Evolutionary conservation across 2,329 filamentous ascomycete genomes (phyloP).

Genomic region (Aspergillus persii): DNA sequence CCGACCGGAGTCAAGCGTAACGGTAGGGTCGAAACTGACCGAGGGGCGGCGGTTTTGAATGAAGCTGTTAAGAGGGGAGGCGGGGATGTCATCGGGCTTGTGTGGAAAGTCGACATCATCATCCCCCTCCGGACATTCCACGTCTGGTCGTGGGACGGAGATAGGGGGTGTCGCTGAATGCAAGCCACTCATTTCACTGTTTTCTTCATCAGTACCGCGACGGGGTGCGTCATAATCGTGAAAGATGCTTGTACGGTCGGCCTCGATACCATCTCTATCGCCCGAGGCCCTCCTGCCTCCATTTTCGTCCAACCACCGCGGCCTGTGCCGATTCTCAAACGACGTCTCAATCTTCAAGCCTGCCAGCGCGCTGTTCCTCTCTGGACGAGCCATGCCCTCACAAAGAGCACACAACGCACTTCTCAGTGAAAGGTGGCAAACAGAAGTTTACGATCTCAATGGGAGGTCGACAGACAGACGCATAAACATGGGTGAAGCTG

Average conservation of each 20-base stretch:
- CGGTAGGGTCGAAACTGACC: constrained; percentile 43
- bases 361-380: constrained; percentile 31
- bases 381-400: constrained; percentile 40
- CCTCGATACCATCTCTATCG: constrained; percentile 37
- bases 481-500: background rate
- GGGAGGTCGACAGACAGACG: background rate
- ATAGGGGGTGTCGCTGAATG: constrained; percentile 46
- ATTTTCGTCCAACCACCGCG: constrained; percentile 26
- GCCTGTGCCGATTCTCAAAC: constrained; percentile 28
- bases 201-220: constrained; percentile 41
- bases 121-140: constrained; percentile 27
- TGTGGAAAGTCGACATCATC: constrained; percentile 34
- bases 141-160: constrained; percentile 43
- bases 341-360: constrained; percentile 41
- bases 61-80: constrained; percentile 43
- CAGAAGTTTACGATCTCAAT: background rate
- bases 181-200: constrained; percentile 37
- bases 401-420: constrained; percentile 19
- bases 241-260: constrained; percentile 36
- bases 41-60: constrained; percentile 40
- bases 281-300: constrained; percentile 23
- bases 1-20: constrained; percentile 40
- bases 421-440: background rate
- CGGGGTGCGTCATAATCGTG: constrained; percentile 32
- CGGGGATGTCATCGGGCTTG: constrained; percentile 36